A percentile compares a stretch with the other conserved stretches of the same genome.
phyloP scores from a whole-genome alignment of 2,329 filamentous ascomycete species.

The Fusarium tanahbumbuense region DNA sequence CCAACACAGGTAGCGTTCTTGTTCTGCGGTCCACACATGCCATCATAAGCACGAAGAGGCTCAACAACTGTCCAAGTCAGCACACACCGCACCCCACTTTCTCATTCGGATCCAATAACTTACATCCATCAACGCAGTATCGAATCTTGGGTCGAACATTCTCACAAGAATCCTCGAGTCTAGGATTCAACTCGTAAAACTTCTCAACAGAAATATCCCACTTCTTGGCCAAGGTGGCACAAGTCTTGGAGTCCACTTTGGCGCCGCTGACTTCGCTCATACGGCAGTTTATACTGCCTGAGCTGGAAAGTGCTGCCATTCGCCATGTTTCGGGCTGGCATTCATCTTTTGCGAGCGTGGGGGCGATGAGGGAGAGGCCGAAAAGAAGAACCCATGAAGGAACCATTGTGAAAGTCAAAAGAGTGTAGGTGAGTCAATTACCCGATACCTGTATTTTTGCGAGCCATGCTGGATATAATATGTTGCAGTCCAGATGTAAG shows the following conservation, averaged over 20 bases:
- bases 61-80: not conserved
- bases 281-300: conserved; percentile 7
- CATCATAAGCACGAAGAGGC: conserved; percentile 2
- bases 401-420: not conserved
- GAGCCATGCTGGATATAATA: not conserved
- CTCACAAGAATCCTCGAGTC: conserved; percentile 2
- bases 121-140: conserved; percentile 25
- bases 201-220: not conserved
- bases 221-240: not conserved
- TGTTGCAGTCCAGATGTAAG: no score
- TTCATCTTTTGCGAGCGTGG: not conserved
- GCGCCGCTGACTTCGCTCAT: not conserved
- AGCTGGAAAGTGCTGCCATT: not conserved
- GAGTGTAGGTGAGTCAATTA: no score
- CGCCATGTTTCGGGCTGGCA: conserved; percentile 7
- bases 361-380: not conserved
- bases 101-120: not conserved
- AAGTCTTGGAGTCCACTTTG: not conserved
- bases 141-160: conserved; percentile 5
- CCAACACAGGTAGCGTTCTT: conserved; percentile 23
- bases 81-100: not conserved
- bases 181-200: conserved; percentile 12
- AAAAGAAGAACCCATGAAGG: not conserved
- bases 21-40: conserved; percentile 11
- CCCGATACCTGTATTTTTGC: not conserved